Conservation (phyloP, 2,329 filamentous ascomycete species). For the Coleophoma eucalyptorum region DNA sequence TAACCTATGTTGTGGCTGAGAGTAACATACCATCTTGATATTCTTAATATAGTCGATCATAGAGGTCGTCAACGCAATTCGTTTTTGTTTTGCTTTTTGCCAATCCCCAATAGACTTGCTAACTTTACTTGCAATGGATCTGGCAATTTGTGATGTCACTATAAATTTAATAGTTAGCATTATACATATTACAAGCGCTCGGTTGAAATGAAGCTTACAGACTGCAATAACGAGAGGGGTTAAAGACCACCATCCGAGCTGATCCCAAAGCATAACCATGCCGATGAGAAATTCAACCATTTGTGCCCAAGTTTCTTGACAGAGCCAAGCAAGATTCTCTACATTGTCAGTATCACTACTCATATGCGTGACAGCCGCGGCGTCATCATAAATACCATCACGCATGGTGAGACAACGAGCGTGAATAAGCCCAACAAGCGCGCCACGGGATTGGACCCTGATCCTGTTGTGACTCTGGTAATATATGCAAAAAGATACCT, state of each 20-base stretch:
- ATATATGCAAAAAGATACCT: conserved; percentile 30
- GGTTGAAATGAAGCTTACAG: conserved; percentile 26
- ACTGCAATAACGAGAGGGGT: conserved; percentile 37
- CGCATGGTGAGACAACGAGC: conserved; percentile 25
- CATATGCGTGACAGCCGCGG: conserved; percentile 33
- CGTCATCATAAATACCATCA: conserved; percentile 23
- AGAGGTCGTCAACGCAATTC: conserved; percentile 31
- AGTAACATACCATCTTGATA: conserved; percentile 36
- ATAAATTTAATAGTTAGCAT: conserved; percentile 29
- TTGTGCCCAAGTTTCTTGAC: conserved; percentile 39
- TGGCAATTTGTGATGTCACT: conserved; percentile 25
- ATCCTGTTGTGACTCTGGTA: conserved; percentile 27
- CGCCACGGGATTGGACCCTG: conserved; percentile 29
- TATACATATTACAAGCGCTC: background rate
- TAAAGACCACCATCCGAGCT: conserved; percentile 39
- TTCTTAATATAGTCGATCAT: conserved; percentile 33
- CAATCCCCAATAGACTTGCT: conserved; percentile 20
- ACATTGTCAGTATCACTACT: conserved; percentile 36
- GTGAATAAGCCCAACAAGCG: conserved; percentile 33
- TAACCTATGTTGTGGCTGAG: background rate
- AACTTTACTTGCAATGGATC: background rate
- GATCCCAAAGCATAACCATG: conserved; percentile 29
- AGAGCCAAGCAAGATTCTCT: conserved; percentile 27
- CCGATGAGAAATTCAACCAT: conserved; percentile 37
- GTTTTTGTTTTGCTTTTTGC: conserved; percentile 36